Evolutionary conservation across 2,329 filamentous ascomycete species (phyloP), one percentile per base, ranked within the genome.

Genomic region (Chaetomiaceae sp.): DNA sequence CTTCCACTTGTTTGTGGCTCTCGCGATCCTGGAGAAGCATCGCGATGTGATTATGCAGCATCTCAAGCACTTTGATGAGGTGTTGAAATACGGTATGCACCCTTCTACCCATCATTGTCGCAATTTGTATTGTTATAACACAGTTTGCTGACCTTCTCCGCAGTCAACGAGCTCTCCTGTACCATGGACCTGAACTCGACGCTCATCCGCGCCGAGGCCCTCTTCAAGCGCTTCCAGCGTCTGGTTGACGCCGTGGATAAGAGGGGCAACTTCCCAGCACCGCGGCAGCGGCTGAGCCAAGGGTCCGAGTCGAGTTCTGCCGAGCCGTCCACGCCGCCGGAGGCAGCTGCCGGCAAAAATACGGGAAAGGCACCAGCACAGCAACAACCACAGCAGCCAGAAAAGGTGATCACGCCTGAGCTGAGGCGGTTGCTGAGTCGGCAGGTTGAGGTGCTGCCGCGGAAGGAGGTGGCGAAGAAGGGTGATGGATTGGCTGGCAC

Each of bases 1-100:
- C 65, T 99, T 97, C 70, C 93, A 97, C 65, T 74, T 99, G 13
- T 99, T 99, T 65, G 78, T 99, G 55, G 93, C 95, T 0, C 71
- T 99, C 37, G 92, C 93, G 0, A 96, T 99, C 34, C 70, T 99
- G 20, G 93, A 99, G 68, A 96, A 95, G 70, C 93, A 97, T 63
- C 76, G 92, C n/a, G 86, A 92, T 63, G 87, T 97, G 12, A 97
- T 99, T 55, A 95, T 99, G 85, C 82, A 86, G 49, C 93, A 99
- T 68, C 73, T 99, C 21, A 81, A 89, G 65, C 88, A 92, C 61
- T 99, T 99, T 70, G 93, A 99, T 58, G 95, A 99, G 68, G 89
- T 99, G 27, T 73, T 99, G 23, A 99, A 99, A 75, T 99, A 97
- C 65, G 78, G 88, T 92, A 79, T 50, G 85, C 73, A 14, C 34